phyloP scores from a whole-genome alignment of 305 asterid genomes.

The Fraxinus xanthoxyloides region DNA sequence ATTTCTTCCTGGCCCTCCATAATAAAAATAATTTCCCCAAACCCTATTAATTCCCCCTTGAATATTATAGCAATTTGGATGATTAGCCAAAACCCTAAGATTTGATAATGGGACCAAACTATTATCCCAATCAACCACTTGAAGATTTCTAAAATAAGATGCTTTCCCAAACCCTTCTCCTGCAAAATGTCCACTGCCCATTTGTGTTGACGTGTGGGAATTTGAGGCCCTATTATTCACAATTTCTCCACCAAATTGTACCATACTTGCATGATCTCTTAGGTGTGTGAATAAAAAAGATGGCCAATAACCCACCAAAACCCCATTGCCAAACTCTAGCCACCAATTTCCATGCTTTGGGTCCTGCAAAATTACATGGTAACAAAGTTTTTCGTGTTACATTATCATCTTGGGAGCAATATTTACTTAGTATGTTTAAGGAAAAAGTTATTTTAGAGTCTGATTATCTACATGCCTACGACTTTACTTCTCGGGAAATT shows the following conservation, averaged over 20 bases:
- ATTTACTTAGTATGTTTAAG: not conserved
- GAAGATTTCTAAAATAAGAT: slow-evolving; percentile 79
- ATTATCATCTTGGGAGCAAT: not conserved
- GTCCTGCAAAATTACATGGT: slow-evolving; percentile 44
- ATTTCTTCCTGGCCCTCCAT: slow-evolving; percentile 95
- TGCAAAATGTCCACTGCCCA: slow-evolving; percentile 98
- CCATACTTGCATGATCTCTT: slow-evolving; percentile 69
- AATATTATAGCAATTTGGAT: slow-evolving; percentile 75
- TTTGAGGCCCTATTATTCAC: slow-evolving; percentile 57
- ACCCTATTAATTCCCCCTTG: slow-evolving; percentile 74
- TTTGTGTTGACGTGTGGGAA: slow-evolving; percentile 75
- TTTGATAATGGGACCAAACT: slow-evolving; percentile 70
- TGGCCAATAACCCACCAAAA: slow-evolving; percentile 90
- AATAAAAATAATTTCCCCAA: slow-evolving; percentile 93
- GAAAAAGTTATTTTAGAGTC: not conserved
- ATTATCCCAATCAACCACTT: slow-evolving; percentile 85
- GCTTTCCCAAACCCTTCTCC: slow-evolving; percentile 89
- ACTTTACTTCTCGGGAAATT: not conserved
- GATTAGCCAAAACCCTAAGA: slow-evolving; percentile 72
- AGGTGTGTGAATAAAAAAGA: slow-evolving; percentile 71
- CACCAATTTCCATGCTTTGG: slow-evolving; percentile 97
- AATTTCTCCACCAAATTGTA: slow-evolving; percentile 91
- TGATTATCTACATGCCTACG: not conserved
- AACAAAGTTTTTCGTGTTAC: not conserved
- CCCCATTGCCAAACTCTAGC: slow-evolving; percentile 83